Evolutionary conservation across 2,329 filamentous ascomycete species (phyloP).

Genomic region (Venturia nashicola): DNA sequence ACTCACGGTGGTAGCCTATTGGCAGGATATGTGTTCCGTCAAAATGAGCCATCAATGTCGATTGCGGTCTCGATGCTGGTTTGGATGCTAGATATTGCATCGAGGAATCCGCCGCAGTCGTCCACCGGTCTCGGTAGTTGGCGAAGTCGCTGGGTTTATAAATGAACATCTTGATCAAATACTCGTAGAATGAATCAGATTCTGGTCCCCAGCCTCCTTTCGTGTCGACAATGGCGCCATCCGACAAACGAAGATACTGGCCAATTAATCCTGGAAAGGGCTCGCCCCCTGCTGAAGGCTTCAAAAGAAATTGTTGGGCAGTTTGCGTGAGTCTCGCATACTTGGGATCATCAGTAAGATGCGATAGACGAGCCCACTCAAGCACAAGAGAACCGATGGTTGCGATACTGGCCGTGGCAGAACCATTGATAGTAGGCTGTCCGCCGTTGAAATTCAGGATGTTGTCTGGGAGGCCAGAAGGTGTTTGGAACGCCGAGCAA

Average conservation of each 20-base stretch:
- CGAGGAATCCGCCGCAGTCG: constrained; percentile 60
- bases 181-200: constrained; percentile 76
- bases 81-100: constrained; percentile 60
- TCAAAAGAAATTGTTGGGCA: constrained; percentile 59
- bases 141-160: constrained; percentile 57
- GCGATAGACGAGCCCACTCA: constrained; percentile 72
- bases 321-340: constrained; percentile 57
- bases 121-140: constrained; percentile 61
- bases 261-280: constrained; percentile 71
- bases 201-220: constrained; percentile 66
- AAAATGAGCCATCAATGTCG: constrained; percentile 59
- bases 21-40: constrained; percentile 29
- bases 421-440: constrained; percentile 17
- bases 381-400: constrained; percentile 67
- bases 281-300: constrained; percentile 48
- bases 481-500: constrained; percentile 66
- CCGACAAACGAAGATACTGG: constrained; percentile 49
- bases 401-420: constrained; percentile 53
- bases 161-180: constrained; percentile 82
- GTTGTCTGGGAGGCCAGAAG: constrained; percentile 63
- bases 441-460: constrained; percentile 39
- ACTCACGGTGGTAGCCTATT: constrained; percentile 32
- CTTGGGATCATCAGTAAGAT: constrained; percentile 54
- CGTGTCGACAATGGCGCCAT: constrained; percentile 55
- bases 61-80: constrained; percentile 51